Base-by-base conservation (phyloP, 495 filamentous ascomycete genomes). In the Daldinia vernicosa region DNA sequence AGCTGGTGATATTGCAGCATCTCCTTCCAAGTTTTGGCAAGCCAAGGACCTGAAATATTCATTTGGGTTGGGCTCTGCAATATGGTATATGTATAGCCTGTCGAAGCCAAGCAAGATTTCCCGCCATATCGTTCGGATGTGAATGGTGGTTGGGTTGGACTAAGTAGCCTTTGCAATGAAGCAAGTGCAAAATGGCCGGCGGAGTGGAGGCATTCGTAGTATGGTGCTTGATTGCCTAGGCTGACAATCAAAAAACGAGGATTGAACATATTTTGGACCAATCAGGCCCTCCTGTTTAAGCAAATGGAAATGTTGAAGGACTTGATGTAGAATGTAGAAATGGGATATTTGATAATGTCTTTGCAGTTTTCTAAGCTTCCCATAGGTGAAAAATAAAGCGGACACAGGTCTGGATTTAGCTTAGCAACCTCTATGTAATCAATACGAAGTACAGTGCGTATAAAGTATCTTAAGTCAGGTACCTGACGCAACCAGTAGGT, bases 121-220 rank as follows among this genome's bases (percentile, higher is more conserved):
- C 78, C 77, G 66, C 84, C 81, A 58, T 75, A 62, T 57, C 79
- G 78, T 64, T 78, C 74, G 39, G 77, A 70, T 0, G 52, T 47
- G 63, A 91, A 89, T 19, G 83, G 64, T 0, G 85, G 81, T 33
- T 82, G 81, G 1, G 58, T 76, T 71, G 63, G 52, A 0, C 66
- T 75, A 6, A 93, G 80, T 14, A 71, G 69, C 12, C 76, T 81
- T 19, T 76, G 79, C 6, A 92, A 69, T 7, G 85, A 81, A 30
- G 83, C 77, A 70, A 95, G 87, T 19, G 92, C 86, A 56, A 86
- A 80, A 80, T 96, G 92, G 58, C 93, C 93, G 35, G 92, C 90
- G 62, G 87, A 92, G 80, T 97, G 93, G 12, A 91, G 89, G n/a
- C 91, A 94, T 55, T 86, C 80, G 60, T 81, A 83, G 78, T 93